Evolutionary conservation across 306 rosid genomes (phyloP), one percentile per base, ranked within the genome.

Genomic region (Mucuna pruriens): DNA sequence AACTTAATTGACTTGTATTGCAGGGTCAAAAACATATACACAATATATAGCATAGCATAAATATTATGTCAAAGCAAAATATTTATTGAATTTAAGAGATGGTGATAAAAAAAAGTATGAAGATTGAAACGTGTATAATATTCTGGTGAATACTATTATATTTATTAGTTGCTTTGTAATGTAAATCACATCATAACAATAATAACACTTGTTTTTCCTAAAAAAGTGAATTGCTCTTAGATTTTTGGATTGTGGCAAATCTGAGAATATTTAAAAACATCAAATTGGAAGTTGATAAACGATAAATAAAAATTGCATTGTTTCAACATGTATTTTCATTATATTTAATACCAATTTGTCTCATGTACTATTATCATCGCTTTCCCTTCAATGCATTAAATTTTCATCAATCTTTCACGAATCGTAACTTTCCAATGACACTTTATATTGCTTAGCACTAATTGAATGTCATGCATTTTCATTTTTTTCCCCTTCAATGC

Each of bases 381-480:
- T 29, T 29, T 29, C 31, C 31, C 31, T 29, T 29, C 31, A 29
- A 29, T 61, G 67, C 40, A 29, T 61, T 61, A 31, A 29, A 62
- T 16, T 63, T 63, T 16, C 6, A 16, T 60, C 68, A 15, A 61
- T 31, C 33, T 38, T 39, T 39, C 51, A 11, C 44, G 20, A 68
- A 68, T 68, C 10, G 23, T 23, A 39, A 65, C 49, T 65, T 65
- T 36, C 29, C 15, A 38, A 63, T 23, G 11, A 42, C 25, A 16
- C 58, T 20, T 36, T 22, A 23, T 69, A 45, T 70, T 44, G n/a
- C 54, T 42, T 13, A 15, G 22, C 52, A 45, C 4, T 70, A 45
- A 45, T 45, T 45, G 36, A 46, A 45, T 46, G 26, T 15, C 75
- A 26, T 70, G n/a, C 60, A 45, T 46, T 46, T 70, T 70, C 75